Evolutionary conservation across 345 rosid genomes (phyloP), one percentile per base, ranked within the genome.

Genomic region (Bruguiera gymnorhiza): DNA sequence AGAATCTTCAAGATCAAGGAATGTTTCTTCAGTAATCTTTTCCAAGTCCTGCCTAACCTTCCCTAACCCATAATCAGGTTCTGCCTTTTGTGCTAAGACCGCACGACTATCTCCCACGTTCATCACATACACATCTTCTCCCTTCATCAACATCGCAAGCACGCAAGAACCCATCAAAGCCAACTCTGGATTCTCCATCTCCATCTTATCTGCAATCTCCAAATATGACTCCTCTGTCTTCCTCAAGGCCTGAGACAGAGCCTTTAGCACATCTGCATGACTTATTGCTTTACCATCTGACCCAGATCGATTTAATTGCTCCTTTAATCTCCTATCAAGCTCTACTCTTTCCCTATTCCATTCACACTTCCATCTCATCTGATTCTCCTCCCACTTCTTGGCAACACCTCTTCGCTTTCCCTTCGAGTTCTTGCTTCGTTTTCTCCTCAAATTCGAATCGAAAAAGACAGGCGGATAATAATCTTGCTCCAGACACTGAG

Each of bases 91-190:
- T 0, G 83, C 99, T 58, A 95, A 60, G 66, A 95, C 87, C 5
- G 97, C 97, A 24, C 99, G 78, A 67, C 97, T 89, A 34, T 95
- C 99, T 4, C 99, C 99, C 21, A 92, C 93, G 64, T 90, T 95
- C 97, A 95, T 86, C 78, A 95, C 76, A 64, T 95, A 95, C 29
- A 89, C 85, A 72, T 93, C 98, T 69, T 93, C 96, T 37, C 94
- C 98, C 63, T 86, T 88, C 98, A 95, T 92, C 72, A 95, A 65
- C 85, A 89, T 87, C 43, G 86, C 97, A 62, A 95, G 77, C 73
- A 92, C 97, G 61, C 99, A 95, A 7, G 99, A 95, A 27, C 99
- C 99, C 96, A 95, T 95, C 73, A 92, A 79, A 66, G 95, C 88
- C 65, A 95, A 26, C 74, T 89, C 97, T 0, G 99, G 97, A 78